These are phyloP conservation scores for Xylaria polymorpha DNA, from an alignment of 2,329 filamentous ascomycete genomes.

Conservation along the genomic window DNA sequence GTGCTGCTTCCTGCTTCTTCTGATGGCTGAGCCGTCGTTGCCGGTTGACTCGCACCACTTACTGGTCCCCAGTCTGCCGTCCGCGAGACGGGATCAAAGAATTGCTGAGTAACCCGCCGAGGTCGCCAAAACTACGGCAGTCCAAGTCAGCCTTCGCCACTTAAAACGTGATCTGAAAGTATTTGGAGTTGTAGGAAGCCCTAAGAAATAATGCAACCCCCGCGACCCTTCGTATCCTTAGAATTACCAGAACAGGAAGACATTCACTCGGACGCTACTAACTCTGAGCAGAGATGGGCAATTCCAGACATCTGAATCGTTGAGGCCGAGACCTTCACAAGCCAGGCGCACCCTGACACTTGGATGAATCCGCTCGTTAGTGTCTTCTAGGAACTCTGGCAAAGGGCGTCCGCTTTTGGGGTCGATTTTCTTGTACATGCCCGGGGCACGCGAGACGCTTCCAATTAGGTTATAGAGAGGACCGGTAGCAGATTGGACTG, in stretches of 20 bases:
- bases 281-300: slow-evolving; percentile 56
- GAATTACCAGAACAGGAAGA: background rate
- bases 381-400: slow-evolving; percentile 59
- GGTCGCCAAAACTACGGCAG: slow-evolving; percentile 55
- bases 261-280: background rate
- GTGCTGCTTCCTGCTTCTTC: slow-evolving; percentile 12
- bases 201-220: background rate
- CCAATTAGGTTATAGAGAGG: slow-evolving; percentile 60
- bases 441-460: slow-evolving; percentile 58
- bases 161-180: background rate
- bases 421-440: slow-evolving; percentile 60
- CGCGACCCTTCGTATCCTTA: no score
- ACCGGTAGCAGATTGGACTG: slow-evolving; percentile 53
- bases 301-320: slow-evolving; percentile 61
- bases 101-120: slow-evolving; percentile 50
- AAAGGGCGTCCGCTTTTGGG: slow-evolving; percentile 53
- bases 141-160: slow-evolving; percentile 8
- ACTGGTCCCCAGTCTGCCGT: slow-evolving; percentile 40
- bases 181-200: background rate
- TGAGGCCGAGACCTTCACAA: slow-evolving; percentile 61
- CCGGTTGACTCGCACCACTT: slow-evolving; percentile 40
- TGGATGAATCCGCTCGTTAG: slow-evolving; percentile 67
- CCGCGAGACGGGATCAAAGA: slow-evolving; percentile 52
- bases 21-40: background rate
- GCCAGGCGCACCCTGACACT: slow-evolving; percentile 65